Base-by-base conservation (phyloP, 2,329 filamentous ascomycete species). In the Colletotrichum tanaceti region DNA sequence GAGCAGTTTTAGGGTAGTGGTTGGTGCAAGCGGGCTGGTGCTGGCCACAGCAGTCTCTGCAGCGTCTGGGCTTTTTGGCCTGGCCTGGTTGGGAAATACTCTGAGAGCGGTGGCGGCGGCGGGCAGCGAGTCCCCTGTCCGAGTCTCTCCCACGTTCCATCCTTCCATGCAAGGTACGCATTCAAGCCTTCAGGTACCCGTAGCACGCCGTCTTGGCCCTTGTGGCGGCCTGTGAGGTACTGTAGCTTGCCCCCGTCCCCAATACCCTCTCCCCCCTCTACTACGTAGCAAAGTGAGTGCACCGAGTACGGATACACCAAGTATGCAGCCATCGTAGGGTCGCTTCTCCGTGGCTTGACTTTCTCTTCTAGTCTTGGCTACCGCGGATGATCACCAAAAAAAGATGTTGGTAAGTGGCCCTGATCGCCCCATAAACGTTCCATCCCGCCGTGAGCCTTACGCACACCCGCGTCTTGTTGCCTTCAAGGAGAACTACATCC, bases 171-270 rank as follows among this genome's bases (percentile, higher is more conserved):
- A 58, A 58, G 43, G 43, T 16, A 32, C n/a, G 35, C 50, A 52
- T 13, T 28, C 41, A 24, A 58, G 39, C 60, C 18, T 35, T 65
- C 61, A 68, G 61, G 61, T 59, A 68, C 61, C 65, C 61, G 65
- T 28, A 28, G 28, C 52, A 24, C 54, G 57, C 43, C n/a, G 47
- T 35, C 43, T 55, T 22, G 50, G 35, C 49, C 49, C 39, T 35
- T 64, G 43, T 46, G 41, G 59, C 3, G n/a, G n/a, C n/a, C n/a
- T n/a, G n/a, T n/a, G n/a, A n/a, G n/a, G n/a, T n/a, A n/a, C n/a
- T n/a, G n/a, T n/a, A n/a, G n/a, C n/a, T 65, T 68, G 41, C 24
- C 13, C 28, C 28, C 28, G 28, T 59, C 54, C 61, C 54, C 54
- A 22, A 46, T n/a, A 39, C 53, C 24, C 39, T 22, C 41, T 9